Conservation (phyloP, 106 monocot genomes). For the Platanthera guangdongensis region DNA sequence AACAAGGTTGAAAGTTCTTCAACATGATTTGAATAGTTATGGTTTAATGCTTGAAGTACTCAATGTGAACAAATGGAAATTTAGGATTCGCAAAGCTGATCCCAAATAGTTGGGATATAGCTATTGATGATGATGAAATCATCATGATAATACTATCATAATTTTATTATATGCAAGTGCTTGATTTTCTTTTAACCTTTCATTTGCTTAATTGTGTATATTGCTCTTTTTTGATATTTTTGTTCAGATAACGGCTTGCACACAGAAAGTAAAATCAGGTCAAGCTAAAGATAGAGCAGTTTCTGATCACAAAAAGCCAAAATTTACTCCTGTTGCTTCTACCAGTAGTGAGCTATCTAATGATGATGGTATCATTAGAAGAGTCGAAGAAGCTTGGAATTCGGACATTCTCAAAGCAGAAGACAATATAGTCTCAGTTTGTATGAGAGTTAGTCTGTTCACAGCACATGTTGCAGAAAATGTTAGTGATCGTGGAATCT, state of each 20-base stretch:
- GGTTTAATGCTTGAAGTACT: too few relatives aligned
- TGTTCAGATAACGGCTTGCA: conserved; percentile 15
- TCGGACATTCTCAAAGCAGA: neutral
- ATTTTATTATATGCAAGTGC: neutral
- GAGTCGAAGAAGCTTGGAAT: neutral
- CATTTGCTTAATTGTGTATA: neutral
- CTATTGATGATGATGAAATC: neutral
- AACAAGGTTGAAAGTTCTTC: too few relatives aligned
- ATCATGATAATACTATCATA: neutral
- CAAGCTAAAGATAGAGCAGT: conserved; percentile 5
- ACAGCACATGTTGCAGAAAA: neutral
- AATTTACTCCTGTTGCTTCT: neutral
- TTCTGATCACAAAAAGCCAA: neutral
- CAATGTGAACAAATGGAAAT: too few relatives aligned
- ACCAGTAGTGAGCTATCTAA: neutral
- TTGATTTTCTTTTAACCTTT: neutral
- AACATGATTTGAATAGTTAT: too few relatives aligned
- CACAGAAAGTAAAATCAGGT: neutral
- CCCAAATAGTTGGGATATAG: too few relatives aligned
- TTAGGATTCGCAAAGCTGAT: too few relatives aligned
- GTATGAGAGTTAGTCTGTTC: neutral
- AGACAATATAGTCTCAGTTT: neutral
- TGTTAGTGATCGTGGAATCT: conserved; percentile 4
- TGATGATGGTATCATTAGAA: conserved; percentile 7
- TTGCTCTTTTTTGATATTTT: conserved; percentile 2